Evolutionary conservation across 306 rosid genomes (phyloP).

Genomic region (Cajanus cajan): DNA sequence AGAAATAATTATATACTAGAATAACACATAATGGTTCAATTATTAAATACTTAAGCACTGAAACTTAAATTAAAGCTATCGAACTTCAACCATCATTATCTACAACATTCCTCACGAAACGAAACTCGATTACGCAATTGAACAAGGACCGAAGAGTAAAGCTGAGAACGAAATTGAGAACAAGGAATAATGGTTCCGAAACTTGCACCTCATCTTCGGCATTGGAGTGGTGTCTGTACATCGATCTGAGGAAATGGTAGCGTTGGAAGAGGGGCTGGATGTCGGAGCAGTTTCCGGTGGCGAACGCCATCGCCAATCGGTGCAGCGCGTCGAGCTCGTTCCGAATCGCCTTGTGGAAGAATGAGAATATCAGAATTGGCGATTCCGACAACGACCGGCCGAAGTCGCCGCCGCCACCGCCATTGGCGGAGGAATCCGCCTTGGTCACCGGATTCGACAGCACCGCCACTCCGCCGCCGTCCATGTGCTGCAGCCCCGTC

Average conservation of each 20-base stretch:
- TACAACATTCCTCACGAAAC: background rate
- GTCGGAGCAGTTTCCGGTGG: conserved; percentile 70
- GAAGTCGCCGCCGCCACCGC: conserved; percentile 46
- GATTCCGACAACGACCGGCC: conserved; percentile 53
- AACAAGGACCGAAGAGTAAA: background rate
- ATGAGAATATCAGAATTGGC: conserved; percentile 80
- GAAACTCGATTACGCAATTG: conserved; percentile 7
- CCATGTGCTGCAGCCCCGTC: conserved; percentile 57
- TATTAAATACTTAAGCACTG: conserved; percentile 4
- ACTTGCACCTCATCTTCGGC: conserved; percentile 95
- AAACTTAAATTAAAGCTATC: conserved; percentile 12
- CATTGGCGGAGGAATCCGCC: conserved; percentile 60
- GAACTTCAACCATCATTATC: background rate
- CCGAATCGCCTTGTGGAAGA: conserved; percentile 88
- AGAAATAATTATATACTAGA: background rate
- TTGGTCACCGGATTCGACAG: conserved; percentile 58
- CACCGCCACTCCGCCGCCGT: conserved; percentile 74
- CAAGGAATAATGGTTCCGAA: background rate
- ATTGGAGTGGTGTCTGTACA: conserved; percentile 91
- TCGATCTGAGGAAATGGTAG: conserved; percentile 78
- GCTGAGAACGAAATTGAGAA: background rate
- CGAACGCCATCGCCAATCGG: conserved; percentile 83
- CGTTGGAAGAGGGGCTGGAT: conserved; percentile 66
- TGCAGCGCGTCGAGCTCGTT: conserved; percentile 89
- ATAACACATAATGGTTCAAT: background rate